A percentile compares a stretch with the other conserved stretches of the same genome.
phyloP scores from a whole-genome alignment of 2,329 filamentous ascomycete species.

The Botrytis cinerea region DNA sequence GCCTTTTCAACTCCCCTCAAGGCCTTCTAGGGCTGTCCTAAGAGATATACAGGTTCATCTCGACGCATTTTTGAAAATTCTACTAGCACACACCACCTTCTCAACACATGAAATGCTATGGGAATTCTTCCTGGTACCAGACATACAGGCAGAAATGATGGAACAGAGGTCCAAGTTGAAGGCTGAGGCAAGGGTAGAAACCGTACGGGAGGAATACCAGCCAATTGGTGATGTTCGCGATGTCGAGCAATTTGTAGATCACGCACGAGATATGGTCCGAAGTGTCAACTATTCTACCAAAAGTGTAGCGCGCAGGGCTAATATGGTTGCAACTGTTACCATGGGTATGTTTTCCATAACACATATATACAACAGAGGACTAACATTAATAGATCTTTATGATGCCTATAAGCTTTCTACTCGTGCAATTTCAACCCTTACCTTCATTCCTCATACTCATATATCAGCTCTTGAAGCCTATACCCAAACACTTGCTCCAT shows the following conservation, averaged over 20 bases:
- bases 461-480: conserved; percentile 72
- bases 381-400: conserved; percentile 60
- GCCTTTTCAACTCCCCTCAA: conserved; percentile 90
- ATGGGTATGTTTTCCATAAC: conserved; percentile 51
- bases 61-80: conserved; percentile 83
- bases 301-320: conserved; percentile 77
- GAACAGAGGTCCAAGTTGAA: conserved; percentile 85
- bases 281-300: conserved; percentile 81
- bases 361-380: conserved; percentile 27
- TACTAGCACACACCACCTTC: conserved; percentile 88
- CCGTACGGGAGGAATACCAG: conserved; percentile 83
- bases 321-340: conserved; percentile 66
- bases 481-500: conserved; percentile 63
- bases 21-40: conserved; percentile 82
- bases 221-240: conserved; percentile 82
- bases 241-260: conserved; percentile 89
- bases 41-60: conserved; percentile 85
- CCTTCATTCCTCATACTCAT: conserved; percentile 69
- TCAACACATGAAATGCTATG: conserved; percentile 95
- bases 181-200: conserved; percentile 78
- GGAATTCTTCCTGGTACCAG: conserved; percentile 98
- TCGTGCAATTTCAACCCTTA: conserved; percentile 55
- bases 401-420: conserved; percentile 62
- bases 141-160: conserved; percentile 88
- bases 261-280: conserved; percentile 86